Evolutionary conservation across 23 red algal species (phyloP), one percentile per base, ranked within the genome.

Genomic region (Gracilaria vermiculophylla): DNA sequence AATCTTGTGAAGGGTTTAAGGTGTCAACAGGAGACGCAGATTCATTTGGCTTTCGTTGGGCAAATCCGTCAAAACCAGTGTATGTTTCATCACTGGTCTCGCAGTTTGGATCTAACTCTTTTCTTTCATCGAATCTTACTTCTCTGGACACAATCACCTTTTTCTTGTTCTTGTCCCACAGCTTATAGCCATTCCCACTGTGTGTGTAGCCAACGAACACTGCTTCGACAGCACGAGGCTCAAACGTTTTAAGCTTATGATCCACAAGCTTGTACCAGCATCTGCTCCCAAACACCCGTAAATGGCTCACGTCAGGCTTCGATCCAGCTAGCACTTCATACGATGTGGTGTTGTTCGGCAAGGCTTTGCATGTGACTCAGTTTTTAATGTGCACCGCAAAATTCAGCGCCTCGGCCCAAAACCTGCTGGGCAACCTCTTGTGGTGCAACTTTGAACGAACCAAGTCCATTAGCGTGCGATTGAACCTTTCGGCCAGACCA

Each of bases 381-480:
- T 61, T 82, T 11, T 39, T 25, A 17, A 62, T 32, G 29, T 82
- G 56, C 54, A 66, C 53, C 14, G 78, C 25, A 82, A 66, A 14
- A 0, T 64, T 64, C 3, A 82, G 4, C 43, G 78, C 53, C 13
- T 62, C 78, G 2, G 53, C 29, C 2, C 78, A 82, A 48, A 82
- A 82, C 5, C 1, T 0, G 21, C 66, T 82, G 3, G 53, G 2
- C 42, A 66, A 5, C 5, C 66, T 82, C 57, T 66, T 62, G 15
- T 82, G 54, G 48, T 61, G 53, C 37, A 82, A 23, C 58, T 65
- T 64, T 65, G 78, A 62, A 8, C 78, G 19, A 19, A 5, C 39
- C 55, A 82, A 17, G 58, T 88, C 69, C 51, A 74, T 36, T 9
- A 88, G 83, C 44, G 65, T 75, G 3, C 83, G 69, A 31, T 75